Evolutionary conservation across 225 moss, liverwort and hornwort species (phyloP).

Genomic region (Pleurozium schreberi): DNA sequence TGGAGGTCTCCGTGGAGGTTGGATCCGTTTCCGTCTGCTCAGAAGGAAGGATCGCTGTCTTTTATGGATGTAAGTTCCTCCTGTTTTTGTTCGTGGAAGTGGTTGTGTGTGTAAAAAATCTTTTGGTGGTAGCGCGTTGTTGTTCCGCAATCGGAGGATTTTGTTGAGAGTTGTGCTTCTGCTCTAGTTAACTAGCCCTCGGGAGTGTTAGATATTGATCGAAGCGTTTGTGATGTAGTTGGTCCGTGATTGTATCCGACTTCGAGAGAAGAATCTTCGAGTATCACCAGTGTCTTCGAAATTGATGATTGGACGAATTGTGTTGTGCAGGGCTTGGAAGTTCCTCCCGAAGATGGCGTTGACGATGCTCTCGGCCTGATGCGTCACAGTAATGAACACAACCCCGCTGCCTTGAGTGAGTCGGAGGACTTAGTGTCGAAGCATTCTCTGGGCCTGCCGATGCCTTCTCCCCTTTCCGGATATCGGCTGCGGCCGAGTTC

Average conservation of each 20-base stretch:
- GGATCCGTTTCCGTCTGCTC: slow-evolving; percentile 41
- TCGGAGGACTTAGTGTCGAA: slow-evolving; percentile 56
- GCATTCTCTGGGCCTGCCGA: slow-evolving; percentile 28
- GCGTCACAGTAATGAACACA: slow-evolving; percentile 48
- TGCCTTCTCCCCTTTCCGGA: slow-evolving; percentile 54
- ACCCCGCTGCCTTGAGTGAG: slow-evolving; percentile 26
- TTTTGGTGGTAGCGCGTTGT: not conserved
- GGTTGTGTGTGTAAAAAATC: not conserved
- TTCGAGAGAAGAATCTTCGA: not conserved
- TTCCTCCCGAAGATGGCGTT: slow-evolving; percentile 44
- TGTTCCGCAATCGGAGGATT: fast-evolving
- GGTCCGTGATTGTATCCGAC: no score
- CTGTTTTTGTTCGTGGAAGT: no score
- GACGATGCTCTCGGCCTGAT: slow-evolving; percentile 58
- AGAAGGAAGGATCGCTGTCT: slow-evolving; percentile 54
- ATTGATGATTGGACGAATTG: not conserved
- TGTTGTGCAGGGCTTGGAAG: slow-evolving; percentile 41
- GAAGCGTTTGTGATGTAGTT: no score
- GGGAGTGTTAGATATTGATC: not conserved
- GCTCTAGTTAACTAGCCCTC: no score
- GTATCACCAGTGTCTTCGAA: no score
- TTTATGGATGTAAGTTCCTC: slow-evolving; percentile 53
- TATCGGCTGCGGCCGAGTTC: slow-evolving; percentile 39
- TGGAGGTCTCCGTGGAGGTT: slow-evolving; percentile 90
- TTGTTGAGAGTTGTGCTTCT: no score